A percentile compares a stretch with the other conserved stretches of the same genome.
phyloP scores from a whole-genome alignment of 768 basidiomycete genomes.

The Hirschioporus abietinus region DNA sequence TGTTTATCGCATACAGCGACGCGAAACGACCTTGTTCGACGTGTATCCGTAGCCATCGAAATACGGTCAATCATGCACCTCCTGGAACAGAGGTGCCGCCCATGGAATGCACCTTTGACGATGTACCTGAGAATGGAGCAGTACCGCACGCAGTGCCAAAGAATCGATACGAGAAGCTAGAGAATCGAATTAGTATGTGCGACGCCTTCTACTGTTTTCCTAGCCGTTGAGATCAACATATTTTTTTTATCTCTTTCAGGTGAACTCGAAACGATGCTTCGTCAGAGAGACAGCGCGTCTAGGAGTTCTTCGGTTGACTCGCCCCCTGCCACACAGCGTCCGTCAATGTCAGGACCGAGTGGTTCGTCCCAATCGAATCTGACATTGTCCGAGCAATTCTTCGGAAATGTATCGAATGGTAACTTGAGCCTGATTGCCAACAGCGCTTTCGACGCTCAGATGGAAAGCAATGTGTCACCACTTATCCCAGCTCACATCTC shows the following conservation, averaged over 20 bases:
- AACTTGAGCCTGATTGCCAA: neutral
- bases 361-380: conserved; percentile 6
- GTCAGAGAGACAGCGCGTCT: conserved; percentile 41
- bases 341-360: conserved; percentile 2
- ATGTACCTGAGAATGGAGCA: conserved; percentile 23
- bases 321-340: conserved; percentile 5
- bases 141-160: conserved; percentile 37
- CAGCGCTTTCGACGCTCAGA: neutral
- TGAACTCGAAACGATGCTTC: conserved; percentile 63
- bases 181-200: conserved; percentile 60
- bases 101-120: conserved; percentile 77
- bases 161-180: conserved; percentile 57
- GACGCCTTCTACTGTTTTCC: neutral
- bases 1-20: conserved; percentile 40
- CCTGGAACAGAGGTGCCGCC: conserved; percentile 49
- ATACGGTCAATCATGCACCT: conserved; percentile 57
- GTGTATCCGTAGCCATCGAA: conserved; percentile 68
- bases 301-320: conserved; percentile 6
- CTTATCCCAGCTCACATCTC: conserved; percentile 1
- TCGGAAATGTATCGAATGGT: neutral
- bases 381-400: neutral
- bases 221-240: conserved; percentile 1
- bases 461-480: neutral
- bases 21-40: conserved; percentile 75
- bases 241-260: conserved; percentile 32